Evolutionary conservation across 306 rosid genomes (phyloP).

Genomic region (Lablab purpureus): DNA sequence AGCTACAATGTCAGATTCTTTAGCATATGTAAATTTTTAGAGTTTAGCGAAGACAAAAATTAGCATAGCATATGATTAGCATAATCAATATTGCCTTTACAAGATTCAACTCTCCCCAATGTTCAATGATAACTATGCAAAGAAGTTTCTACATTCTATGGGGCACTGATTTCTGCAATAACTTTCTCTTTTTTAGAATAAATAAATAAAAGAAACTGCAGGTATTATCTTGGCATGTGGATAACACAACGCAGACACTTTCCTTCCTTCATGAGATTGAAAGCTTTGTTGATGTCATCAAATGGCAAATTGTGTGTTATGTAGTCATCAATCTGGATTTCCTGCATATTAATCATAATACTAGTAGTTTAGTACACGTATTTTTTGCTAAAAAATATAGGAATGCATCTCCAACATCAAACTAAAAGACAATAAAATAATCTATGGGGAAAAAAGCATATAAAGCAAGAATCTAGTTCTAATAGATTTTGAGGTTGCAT

Average conservation of each 20-base stretch:
- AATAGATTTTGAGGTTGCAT: background rate
- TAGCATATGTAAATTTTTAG: background rate
- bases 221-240: slow-evolving; percentile 64
- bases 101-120: background rate
- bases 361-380: background rate
- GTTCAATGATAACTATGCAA: background rate
- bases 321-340: slow-evolving; percentile 84
- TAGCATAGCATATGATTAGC: background rate
- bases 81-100: slow-evolving; percentile 23
- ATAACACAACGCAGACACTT: slow-evolving; percentile 92
- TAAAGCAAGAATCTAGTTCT: background rate
- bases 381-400: background rate
- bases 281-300: slow-evolving; percentile 81
- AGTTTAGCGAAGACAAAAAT: background rate
- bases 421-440: background rate
- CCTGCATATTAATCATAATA: slow-evolving; percentile 58
- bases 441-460: slow-evolving; percentile 4
- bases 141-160: background rate
- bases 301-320: slow-evolving; percentile 80
- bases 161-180: background rate
- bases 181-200: background rate
- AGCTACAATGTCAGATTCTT: slow-evolving; percentile 8
- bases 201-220: background rate
- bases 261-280: slow-evolving; percentile 85
- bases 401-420: background rate